These are phyloP conservation scores for Fusarium nisikadoi DNA, from an alignment of 2,329 filamentous ascomycete species.

Conservation along the genomic window DNA sequence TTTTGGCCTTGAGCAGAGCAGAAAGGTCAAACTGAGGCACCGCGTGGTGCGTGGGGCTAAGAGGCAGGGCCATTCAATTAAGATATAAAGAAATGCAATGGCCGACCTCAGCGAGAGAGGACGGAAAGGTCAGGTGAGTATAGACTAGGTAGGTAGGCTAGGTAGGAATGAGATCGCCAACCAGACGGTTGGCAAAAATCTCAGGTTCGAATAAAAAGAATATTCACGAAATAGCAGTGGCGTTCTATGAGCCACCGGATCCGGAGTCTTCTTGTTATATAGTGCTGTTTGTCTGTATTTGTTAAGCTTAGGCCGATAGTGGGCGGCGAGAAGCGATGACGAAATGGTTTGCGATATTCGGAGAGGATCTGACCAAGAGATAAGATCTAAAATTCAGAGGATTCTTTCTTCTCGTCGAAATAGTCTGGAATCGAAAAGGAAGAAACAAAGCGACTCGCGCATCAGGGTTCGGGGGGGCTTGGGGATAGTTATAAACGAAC, in stretches of 20 bases:
- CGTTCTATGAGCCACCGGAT: slow-evolving; percentile 38
- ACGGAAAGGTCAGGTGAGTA: slow-evolving; percentile 5
- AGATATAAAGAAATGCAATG: slow-evolving; percentile 27
- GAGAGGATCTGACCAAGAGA: slow-evolving; percentile 20
- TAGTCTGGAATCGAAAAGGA: slow-evolving; percentile 21
- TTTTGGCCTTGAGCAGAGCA: slow-evolving; percentile 51
- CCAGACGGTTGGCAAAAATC: slow-evolving; percentile 35
- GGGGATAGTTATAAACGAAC: slow-evolving; percentile 37
- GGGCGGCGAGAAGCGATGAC: slow-evolving; percentile 33
- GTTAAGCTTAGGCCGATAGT: slow-evolving; percentile 18
- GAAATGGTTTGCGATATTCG: slow-evolving; percentile 24
- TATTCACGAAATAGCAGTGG: slow-evolving; percentile 30
- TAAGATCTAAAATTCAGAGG: slow-evolving; percentile 13
- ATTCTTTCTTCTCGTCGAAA: slow-evolving; percentile 14
- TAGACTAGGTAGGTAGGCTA: neutral
- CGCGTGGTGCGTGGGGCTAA: slow-evolving; percentile 47
- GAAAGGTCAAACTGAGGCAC: slow-evolving; percentile 51
- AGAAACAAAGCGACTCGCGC: slow-evolving; percentile 23
- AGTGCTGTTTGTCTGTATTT: slow-evolving; percentile 1
- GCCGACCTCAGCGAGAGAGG: slow-evolving; percentile 33
- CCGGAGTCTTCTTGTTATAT: slow-evolving; percentile 25
- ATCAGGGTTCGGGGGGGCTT: slow-evolving; percentile 34
- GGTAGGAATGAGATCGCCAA: slow-evolving; percentile 32
- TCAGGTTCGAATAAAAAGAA: slow-evolving; percentile 16
- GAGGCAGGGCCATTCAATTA: slow-evolving; percentile 48